Base-by-base conservation (phyloP, 1,284 basidiomycete genomes). In the Irpex sp. region DNA sequence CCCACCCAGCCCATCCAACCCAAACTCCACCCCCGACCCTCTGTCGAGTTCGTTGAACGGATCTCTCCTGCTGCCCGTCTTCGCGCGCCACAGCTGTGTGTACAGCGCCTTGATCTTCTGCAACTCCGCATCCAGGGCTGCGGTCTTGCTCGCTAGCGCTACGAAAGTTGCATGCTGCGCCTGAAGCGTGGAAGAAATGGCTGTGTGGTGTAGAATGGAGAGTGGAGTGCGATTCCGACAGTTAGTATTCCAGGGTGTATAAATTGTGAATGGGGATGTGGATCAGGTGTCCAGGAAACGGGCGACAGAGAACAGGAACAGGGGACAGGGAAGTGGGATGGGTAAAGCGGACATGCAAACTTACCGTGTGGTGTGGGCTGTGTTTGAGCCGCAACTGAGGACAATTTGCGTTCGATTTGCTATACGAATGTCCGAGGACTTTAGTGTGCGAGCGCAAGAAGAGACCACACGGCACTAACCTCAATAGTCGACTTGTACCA, bases 401-500 rank as follows among this genome's bases (percentile, higher is more conserved):
- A 84, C 2, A 93, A 77, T 72, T 90, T 92, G 60, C 90, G 83
- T 74, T 93, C 91, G 65, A 93, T 91, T 87, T 92, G 89, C 91
- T 93, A 66, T 21, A 9, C 39, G 39, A 43, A 43, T 43, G 39
- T 47, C 13, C 39, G 35, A 57, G 5, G 31, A 31, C 47, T 46
- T 31, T n/a, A 36, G 17, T 26, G n/a, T 49, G 62, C 33, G 63
- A 50, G 43, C 17, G 36, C 60, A 57, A 63, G 58, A 46, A 26
- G 43, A 43, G 21, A 33, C 53, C 26, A 35, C 13, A 13, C 9
- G 47, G 49, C 35, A 67, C 77, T 66, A 67, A 89, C 92, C 78
- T 94, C 92, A 60, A 93, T 88, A 6, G 89, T 92, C 35, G 82
- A 78, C 70, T 89, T 90, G 75, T 92, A 93, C 85, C 90, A 90